Conservation (phyloP, 2,329 filamentous ascomycete species). For the Neonectria sp. region DNA sequence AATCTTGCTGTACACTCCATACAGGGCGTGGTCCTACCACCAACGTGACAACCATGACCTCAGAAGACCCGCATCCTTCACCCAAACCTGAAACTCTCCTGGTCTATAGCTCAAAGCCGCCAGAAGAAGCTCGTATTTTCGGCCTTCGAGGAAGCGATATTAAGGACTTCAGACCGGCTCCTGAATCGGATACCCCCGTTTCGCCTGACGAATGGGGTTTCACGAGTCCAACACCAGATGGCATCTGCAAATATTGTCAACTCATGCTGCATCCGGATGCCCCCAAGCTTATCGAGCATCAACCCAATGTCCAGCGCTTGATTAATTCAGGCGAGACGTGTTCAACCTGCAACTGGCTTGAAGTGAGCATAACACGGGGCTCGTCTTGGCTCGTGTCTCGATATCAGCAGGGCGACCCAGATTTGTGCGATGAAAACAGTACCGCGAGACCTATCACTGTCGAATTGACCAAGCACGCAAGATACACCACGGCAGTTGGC, state of each 20-base stretch:
- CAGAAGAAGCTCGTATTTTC: conserved; percentile 8
- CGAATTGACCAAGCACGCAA: not conserved
- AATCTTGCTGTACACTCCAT: too few relatives aligned
- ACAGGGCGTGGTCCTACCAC: too few relatives aligned
- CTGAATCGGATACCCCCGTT: not conserved
- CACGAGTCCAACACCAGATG: not conserved
- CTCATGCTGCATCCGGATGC: conserved; percentile 13
- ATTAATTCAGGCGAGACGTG: conserved; percentile 8
- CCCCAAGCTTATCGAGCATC: conserved; percentile 3
- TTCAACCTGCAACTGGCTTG: conserved; percentile 2
- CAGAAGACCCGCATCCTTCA: not conserved
- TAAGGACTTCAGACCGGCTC: not conserved
- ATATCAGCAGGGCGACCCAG: conserved; percentile 6
- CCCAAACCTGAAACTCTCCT: not conserved
- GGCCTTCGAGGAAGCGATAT: conserved; percentile 11
- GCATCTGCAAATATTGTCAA: conserved; percentile 17
- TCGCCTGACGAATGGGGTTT: conserved; percentile 15
- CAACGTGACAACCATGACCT: not conserved
- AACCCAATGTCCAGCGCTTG: conserved; percentile 12
- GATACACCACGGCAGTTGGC: not conserved
- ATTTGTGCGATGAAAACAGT: conserved; percentile 9
- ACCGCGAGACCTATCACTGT: conserved; percentile 2
- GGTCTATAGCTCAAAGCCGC: conserved; percentile 3
- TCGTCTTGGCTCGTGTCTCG: not conserved
- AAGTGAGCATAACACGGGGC: conserved; percentile 4